Percentiles rank a stretch among this genome's conserved stretches.
phyloP scores from a whole-genome alignment of 331 rosid genomes.

The Erythrophleum ivorense region DNA sequence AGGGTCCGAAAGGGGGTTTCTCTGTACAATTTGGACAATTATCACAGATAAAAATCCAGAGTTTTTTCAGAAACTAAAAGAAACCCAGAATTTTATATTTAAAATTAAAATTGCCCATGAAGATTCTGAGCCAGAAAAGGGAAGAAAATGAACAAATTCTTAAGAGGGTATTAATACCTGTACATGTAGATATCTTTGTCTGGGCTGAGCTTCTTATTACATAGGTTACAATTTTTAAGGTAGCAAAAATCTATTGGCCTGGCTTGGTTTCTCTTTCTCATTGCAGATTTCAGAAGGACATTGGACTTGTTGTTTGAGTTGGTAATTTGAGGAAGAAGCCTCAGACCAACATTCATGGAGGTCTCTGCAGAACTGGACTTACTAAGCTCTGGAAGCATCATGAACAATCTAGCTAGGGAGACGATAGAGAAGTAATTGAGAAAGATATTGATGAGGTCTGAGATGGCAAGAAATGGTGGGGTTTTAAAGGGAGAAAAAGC shows the following conservation, averaged over 20 bases:
- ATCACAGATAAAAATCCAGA: neutral
- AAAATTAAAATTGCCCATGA: neutral
- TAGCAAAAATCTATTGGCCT: conserved; percentile 33
- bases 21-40: too few relatives aligned
- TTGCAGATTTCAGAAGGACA: conserved; percentile 51
- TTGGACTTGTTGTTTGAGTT: conserved; percentile 38
- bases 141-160: neutral
- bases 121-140: neutral
- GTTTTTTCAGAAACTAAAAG: neutral
- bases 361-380: conserved; percentile 10
- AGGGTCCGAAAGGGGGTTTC: too few relatives aligned
- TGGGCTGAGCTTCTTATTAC: conserved; percentile 56
- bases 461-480: conserved; percentile 39
- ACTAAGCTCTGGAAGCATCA: conserved; percentile 46
- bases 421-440: neutral
- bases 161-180: conserved; percentile 43
- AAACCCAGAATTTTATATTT: neutral
- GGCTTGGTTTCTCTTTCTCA: conserved; percentile 23
- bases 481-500: conserved; percentile 45
- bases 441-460: conserved; percentile 36
- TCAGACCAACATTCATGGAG: conserved; percentile 51
- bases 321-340: conserved; percentile 48
- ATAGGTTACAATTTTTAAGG: conserved; percentile 59
- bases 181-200: conserved; percentile 72
- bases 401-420: neutral